These are phyloP conservation scores for Cryptosporidium felis DNA, from an alignment of 169 alveolate genomes.

Conservation along the genomic window DNA sequence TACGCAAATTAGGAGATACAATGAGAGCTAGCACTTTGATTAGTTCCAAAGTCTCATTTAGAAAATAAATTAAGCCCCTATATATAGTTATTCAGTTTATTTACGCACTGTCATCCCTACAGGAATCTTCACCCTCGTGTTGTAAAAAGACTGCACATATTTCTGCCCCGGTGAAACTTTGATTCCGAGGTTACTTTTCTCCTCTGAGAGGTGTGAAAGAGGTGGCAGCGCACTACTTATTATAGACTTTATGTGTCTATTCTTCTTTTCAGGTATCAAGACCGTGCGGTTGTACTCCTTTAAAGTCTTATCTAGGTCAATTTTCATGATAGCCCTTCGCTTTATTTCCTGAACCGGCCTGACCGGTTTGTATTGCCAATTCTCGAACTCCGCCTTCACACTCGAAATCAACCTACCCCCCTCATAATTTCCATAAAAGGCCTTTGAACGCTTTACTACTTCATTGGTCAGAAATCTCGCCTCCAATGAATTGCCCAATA, in stretches of 20 bases:
- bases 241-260: conserved; percentile 13
- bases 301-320: background rate
- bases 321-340: background rate
- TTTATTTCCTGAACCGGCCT: background rate
- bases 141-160: conserved; percentile 51
- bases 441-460: conserved; percentile 39
- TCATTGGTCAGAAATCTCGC: conserved; percentile 49
- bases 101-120: background rate
- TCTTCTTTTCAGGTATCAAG: conserved; percentile 10
- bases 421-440: conserved; percentile 36
- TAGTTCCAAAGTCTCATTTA: background rate
- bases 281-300: conserved; percentile 6
- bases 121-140: conserved; percentile 19
- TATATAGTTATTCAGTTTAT: background rate
- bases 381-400: conserved; percentile 23
- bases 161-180: conserved; percentile 60
- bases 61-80: background rate
- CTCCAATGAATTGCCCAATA: conserved; percentile 18
- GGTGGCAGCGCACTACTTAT: conserved; percentile 35
- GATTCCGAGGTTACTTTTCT: background rate
- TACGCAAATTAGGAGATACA: conserved; percentile 43
- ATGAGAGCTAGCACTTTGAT: background rate
- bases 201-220: background rate
- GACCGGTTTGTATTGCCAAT: conserved; percentile 57
- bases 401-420: conserved; percentile 33